Evolutionary conservation across 169 alveolate species (phyloP), one percentile per base, ranked within the genome.

Genomic region (Neospora caninum): DNA sequence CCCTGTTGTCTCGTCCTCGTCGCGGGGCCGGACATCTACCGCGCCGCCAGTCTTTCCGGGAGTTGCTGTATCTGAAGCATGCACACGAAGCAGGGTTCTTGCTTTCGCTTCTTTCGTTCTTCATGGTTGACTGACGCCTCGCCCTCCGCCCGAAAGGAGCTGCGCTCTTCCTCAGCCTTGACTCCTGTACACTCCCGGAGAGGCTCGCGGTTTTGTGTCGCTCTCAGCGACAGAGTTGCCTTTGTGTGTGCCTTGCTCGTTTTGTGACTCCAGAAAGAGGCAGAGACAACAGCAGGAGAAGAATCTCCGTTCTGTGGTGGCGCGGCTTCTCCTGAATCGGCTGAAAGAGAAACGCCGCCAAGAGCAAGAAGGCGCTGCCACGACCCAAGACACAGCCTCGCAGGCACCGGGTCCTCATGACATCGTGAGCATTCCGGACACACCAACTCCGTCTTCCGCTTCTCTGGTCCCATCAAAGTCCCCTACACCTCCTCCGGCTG

Each of bases 281-380:
- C 92, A 53, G 92, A 31, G 92, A 34, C 80, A 31, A 41, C 80
- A 43, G 92, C 80, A 38, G 88, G 94, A 83, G 49, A 31, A n/a
- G 58, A 92, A 67, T 27, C 87, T 82, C 36, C 88, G 80, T 34
- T 80, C 88, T 45, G 88, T 78, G 25, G 89, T 86, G 69, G 91
- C 73, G 92, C 39, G 80, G 92, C 87, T 92, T 20, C 80, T 92
- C 2, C 67, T 58, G 39, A 92, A 92, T 45, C 88, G 58, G n/a
- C 78, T 91, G 67, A 80, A 53, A 36, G 70, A 88, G 41, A 36
- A 69, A 86, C 88, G 64, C 31, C 88, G 41, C 45, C 88, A 82
- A 45, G 45, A 82, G 88, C 88, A 82, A 18, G 88, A 4, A 31
- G 43, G 84, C 42, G 31, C 80, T 25, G 2, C 42, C 39, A 9